A percentile compares a stretch with the other conserved stretches of the same genome.
Conservation (phyloP, 1,139 yeast genomes). For the Yamadazyma dendronema region DNA sequence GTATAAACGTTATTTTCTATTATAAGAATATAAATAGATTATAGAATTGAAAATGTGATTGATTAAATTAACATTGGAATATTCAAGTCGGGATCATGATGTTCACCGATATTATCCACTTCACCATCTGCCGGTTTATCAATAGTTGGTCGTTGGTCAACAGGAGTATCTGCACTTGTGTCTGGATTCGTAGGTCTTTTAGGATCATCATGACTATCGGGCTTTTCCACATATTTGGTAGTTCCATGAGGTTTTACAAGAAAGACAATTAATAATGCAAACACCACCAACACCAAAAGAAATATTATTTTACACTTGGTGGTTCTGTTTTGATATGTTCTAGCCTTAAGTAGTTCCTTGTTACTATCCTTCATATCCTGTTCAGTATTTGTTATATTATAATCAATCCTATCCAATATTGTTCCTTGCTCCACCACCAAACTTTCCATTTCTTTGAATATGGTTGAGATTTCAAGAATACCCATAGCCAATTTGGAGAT, state of each 20-base stretch:
- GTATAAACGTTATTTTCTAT: constrained; percentile 1
- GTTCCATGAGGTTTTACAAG: constrained; percentile 57
- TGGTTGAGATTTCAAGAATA: constrained; percentile 86
- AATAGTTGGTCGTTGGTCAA: constrained; percentile 1
- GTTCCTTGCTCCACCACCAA: constrained; percentile 96
- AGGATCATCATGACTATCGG: neutral
- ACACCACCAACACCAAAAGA: constrained; percentile 64
- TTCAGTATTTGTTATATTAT: constrained; percentile 78
- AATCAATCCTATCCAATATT: constrained; percentile 86
- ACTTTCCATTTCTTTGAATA: constrained; percentile 88
- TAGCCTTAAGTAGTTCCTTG: constrained; percentile 73
- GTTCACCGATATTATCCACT: constrained; percentile 1
- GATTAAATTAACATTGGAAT: neutral
- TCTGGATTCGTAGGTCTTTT: constrained; percentile 15
- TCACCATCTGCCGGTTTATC: constrained; percentile 3
- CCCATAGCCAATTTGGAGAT: constrained; percentile 91
- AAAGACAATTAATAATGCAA: constrained; percentile 69
- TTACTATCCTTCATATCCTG: constrained; percentile 76
- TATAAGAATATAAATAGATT: neutral
- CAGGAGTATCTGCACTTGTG: constrained; percentile 1
- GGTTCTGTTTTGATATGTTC: constrained; percentile 79
- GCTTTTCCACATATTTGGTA: constrained; percentile 22
- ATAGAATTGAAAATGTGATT: no score
- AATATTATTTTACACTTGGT: constrained; percentile 88
- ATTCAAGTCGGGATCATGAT: constrained; percentile 4